phyloP scores from a whole-genome alignment of 2,329 filamentous ascomycete genomes.

The Arthrobotrys entomopaga region DNA sequence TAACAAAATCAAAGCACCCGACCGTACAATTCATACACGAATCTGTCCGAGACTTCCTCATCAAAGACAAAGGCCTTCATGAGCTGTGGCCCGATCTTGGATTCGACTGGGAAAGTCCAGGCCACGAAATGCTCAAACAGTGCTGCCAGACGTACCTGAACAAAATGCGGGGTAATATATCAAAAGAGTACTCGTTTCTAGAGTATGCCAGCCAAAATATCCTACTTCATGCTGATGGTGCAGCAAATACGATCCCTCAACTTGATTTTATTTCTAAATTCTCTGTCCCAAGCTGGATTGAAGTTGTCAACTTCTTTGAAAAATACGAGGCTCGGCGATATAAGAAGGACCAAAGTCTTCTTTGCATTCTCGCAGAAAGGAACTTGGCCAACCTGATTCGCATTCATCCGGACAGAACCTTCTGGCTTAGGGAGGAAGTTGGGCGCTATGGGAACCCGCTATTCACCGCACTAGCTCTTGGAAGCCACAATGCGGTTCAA shows the following conservation, averaged over 20 bases:
- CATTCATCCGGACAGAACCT: slow-evolving; percentile 55
- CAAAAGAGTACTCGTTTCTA: slow-evolving; percentile 64
- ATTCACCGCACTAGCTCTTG: slow-evolving; percentile 61
- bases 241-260: slow-evolving; percentile 60
- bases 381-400: slow-evolving; percentile 57
- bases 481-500: slow-evolving; percentile 59
- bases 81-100: slow-evolving; percentile 43
- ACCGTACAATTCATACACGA: slow-evolving; percentile 62
- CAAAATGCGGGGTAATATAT: slow-evolving; percentile 3
- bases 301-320: too few relatives aligned
- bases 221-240: slow-evolving; percentile 63
- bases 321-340: too few relatives aligned
- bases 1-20: slow-evolving; percentile 56
- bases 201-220: slow-evolving; percentile 64
- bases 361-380: slow-evolving; percentile 63
- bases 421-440: slow-evolving; percentile 56
- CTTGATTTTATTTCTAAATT: slow-evolving; percentile 60
- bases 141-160: slow-evolving; percentile 64
- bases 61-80: slow-evolving; percentile 59
- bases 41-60: slow-evolving; percentile 61
- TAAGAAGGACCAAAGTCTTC: too few relatives aligned
- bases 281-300: slow-evolving; percentile 59
- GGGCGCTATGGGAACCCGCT: slow-evolving; percentile 61
- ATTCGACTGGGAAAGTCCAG: slow-evolving; percentile 48
- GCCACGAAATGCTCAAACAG: slow-evolving; percentile 64